Evolutionary conservation across 345 rosid genomes (phyloP), one percentile per base, ranked within the genome.

Genomic region (Clausena lansium): DNA sequence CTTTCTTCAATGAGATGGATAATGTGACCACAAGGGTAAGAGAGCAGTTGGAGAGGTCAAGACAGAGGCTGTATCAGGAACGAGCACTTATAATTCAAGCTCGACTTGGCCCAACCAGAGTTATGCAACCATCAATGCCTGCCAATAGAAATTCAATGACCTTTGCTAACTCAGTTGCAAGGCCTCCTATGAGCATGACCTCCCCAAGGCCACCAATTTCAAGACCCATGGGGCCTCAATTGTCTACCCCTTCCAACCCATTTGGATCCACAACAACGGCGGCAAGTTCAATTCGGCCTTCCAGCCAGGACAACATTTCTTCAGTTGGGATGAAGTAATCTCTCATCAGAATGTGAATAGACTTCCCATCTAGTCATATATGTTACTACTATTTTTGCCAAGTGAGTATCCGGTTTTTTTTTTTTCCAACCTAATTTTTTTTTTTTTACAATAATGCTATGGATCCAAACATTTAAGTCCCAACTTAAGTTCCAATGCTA

Each of bases 11-110:
- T 70, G 99, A 97, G 58, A 82, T 93, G 82, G 98, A 93, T 39
- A 85, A 82, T 77, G 78, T 92, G 83, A 86, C 89, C 50, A 57
- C 81, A 82, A 89, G 93, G 79, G 90, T 89, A 27, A 89, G 85
- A 84, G 99, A 97, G 87, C 98, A 94, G 75, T 84, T 97, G 86
- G 98, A 97, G 69, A 86, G 98, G 82, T 91, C 96, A 71, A 92
- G 88, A 80, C 98, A 94, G 83, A 91, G 87, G 79, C 97, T 97
- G 54, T 94, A 88, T 86, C 93, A 89, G 20, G 98, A 97, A 81
- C 86, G 99, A 70, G 92, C 93, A 57, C 98, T 94, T 85, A 97
- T 97, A 85, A 97, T 97, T 69, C 93, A 97, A 80, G 82, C 98
- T 50, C 91, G 98, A 70, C 96, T 94, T 27, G 97, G 96, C 65